phyloP scores from a whole-genome alignment of 2,329 filamentous ascomycete genomes.

The Paraphaeosphaeria sporulosa region DNA sequence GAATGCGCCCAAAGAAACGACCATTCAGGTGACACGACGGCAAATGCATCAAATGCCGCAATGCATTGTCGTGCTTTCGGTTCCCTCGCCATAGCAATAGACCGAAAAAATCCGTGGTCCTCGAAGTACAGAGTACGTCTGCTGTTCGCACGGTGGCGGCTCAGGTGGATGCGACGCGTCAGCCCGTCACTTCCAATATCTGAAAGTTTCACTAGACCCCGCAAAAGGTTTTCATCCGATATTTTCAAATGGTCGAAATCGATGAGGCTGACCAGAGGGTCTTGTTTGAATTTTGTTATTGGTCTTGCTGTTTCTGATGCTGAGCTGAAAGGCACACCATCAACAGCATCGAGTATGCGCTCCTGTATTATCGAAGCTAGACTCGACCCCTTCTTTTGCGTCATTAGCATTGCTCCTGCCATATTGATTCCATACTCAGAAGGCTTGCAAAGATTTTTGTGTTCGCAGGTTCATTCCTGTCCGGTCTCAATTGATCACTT shows the following conservation, averaged over 20 bases:
- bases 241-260: background rate
- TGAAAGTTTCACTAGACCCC: background rate
- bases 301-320: background rate
- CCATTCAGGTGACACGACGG: background rate
- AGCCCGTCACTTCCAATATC: background rate
- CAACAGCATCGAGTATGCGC: background rate
- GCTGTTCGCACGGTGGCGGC: background rate
- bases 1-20: background rate
- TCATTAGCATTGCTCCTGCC: background rate
- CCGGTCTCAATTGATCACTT: background rate
- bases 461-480: background rate
- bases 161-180: background rate
- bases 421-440: background rate
- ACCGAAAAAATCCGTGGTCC: background rate
- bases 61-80: background rate
- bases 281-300: background rate
- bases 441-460: too few relatives aligned
- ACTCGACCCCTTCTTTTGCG: background rate
- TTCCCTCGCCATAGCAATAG: background rate
- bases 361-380: background rate
- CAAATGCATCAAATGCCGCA: background rate
- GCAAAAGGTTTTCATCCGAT: background rate
- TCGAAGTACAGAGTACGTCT: background rate
- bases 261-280: background rate
- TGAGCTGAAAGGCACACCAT: background rate